Percentiles rank a stretch among this genome's conserved stretches.
Evolutionary conservation across 129 eudicot species (phyloP).

Genomic region (Chrysanthemum seticuspe): DNA sequence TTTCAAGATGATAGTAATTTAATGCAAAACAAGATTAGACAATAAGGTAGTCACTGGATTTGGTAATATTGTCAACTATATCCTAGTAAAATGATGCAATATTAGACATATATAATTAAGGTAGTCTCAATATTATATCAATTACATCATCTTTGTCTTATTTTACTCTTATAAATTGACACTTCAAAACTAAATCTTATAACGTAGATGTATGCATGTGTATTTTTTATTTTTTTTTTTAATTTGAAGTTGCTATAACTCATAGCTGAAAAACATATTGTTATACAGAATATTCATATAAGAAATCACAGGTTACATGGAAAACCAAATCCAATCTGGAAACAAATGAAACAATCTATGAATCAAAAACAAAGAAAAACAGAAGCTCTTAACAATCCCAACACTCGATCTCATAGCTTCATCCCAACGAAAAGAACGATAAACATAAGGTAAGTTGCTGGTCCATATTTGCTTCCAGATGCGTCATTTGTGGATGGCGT

Average conservation of each 20-base stretch:
- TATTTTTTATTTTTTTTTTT: background rate
- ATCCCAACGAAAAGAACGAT: constrained; percentile 34
- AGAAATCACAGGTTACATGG: constrained; percentile 2
- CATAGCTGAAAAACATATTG: background rate
- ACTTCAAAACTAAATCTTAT: too few species aligned
- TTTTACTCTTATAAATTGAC: too few species aligned
- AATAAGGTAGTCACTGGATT: too few species aligned
- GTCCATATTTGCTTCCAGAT: constrained; percentile 45
- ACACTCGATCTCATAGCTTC: constrained; percentile 27
- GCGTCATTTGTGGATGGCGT: constrained; percentile 53
- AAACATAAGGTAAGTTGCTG: constrained; percentile 36
- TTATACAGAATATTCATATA: background rate
- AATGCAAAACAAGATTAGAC: too few species aligned
- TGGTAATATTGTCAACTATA: too few species aligned
- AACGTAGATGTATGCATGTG: too few species aligned
- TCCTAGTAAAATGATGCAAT: too few species aligned
- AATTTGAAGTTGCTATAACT: background rate
- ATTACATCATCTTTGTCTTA: background rate
- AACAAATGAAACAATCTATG: constrained; percentile 24
- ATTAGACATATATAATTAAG: too few species aligned
- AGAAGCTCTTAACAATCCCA: constrained; percentile 14
- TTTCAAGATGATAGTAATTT: too few species aligned
- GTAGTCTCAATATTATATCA: background rate
- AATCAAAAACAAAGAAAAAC: background rate
- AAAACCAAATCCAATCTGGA: constrained; percentile 16